Conservation (phyloP, 345 rosid genomes). For the Aquilaria sinensis region DNA sequence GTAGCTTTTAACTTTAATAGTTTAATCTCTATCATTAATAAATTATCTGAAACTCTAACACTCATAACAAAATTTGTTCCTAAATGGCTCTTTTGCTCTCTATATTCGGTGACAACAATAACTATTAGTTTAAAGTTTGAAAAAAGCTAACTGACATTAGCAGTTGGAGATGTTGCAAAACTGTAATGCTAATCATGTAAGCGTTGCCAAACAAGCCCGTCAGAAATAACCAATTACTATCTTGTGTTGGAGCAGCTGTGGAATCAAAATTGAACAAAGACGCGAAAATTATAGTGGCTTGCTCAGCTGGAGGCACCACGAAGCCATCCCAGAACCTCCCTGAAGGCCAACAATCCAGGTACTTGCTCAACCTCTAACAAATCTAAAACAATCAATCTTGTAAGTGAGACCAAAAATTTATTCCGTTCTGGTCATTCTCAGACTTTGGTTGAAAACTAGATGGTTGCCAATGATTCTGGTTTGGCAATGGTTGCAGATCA, state of each 20-base stretch:
- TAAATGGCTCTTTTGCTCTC: too few relatives aligned
- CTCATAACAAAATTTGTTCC: too few relatives aligned
- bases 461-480: background rate
- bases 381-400: background rate
- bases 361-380: background rate
- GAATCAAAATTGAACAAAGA: slow-evolving; percentile 72
- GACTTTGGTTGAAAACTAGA: slow-evolving; percentile 1
- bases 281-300: slow-evolving; percentile 91
- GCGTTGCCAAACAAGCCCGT: too few relatives aligned
- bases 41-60: too few relatives aligned
- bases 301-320: slow-evolving; percentile 87
- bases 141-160: too few relatives aligned
- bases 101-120: too few relatives aligned
- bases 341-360: slow-evolving; percentile 97
- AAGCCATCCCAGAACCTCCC: slow-evolving; percentile 88
- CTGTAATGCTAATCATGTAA: too few relatives aligned
- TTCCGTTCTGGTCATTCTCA: background rate
- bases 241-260: slow-evolving; percentile 38
- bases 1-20: too few relatives aligned
- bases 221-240: too few relatives aligned
- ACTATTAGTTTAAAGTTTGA: too few relatives aligned
- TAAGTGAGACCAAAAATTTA: background rate
- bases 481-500: slow-evolving; percentile 51
- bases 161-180: background rate
- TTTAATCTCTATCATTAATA: too few relatives aligned